These are phyloP conservation scores for Hemileccinum impolitum DNA, from an alignment of 768 basidiomycete species.

Conservation along the genomic window DNA sequence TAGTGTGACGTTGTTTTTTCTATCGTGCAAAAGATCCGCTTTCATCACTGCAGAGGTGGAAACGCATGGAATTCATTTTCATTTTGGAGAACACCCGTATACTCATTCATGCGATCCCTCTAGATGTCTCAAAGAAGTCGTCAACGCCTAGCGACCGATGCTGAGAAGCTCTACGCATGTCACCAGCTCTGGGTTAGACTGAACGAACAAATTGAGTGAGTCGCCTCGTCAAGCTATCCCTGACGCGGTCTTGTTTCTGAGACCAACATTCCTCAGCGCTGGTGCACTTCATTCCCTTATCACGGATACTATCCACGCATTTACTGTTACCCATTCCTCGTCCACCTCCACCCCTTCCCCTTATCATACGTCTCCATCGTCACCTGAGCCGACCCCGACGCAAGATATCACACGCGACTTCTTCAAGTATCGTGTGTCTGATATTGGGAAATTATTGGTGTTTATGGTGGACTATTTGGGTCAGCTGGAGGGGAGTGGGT, in stretches of 20 bases:
- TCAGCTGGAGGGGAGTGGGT: conserved; percentile 24
- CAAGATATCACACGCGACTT: conserved; percentile 81
- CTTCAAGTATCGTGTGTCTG: conserved; percentile 66
- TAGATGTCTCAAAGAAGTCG: conserved; percentile 82
- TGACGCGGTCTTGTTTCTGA: background rate
- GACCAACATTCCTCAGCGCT: conserved; percentile 35
- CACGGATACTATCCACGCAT: conserved; percentile 64
- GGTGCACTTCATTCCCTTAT: conserved; percentile 60
- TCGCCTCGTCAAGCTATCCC: background rate
- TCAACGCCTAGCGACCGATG: conserved; percentile 72
- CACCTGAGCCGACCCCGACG: conserved; percentile 48
- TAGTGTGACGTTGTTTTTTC: conserved; percentile 5
- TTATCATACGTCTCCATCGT: conserved; percentile 24
- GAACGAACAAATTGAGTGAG: conserved; percentile 65
- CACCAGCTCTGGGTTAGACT: conserved; percentile 79
- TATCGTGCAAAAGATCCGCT: background rate
- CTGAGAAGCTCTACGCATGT: conserved; percentile 81
- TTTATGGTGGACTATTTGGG: conserved; percentile 43
- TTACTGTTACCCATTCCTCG: conserved; percentile 46
- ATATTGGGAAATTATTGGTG: conserved; percentile 66
- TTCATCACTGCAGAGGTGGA: background rate
- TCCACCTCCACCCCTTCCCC: conserved; percentile 15
- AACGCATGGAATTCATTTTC: background rate
- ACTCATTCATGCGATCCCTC: conserved; percentile 6
- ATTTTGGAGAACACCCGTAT: background rate